A percentile compares a stretch with the other conserved stretches of the same genome.
Conservation (phyloP, 306 rosid species). For the Mimosa pudica region DNA sequence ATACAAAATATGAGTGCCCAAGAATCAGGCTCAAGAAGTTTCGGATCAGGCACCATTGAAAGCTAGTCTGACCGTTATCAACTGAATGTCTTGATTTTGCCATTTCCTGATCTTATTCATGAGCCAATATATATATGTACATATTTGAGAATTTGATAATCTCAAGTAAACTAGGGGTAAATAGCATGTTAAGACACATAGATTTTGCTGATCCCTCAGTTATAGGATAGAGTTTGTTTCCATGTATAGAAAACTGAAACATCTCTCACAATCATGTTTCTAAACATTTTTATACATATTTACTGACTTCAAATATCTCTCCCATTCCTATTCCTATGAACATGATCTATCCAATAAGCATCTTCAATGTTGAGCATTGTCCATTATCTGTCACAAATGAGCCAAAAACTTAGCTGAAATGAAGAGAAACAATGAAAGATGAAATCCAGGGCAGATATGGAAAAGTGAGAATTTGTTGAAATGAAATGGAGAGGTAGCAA, state of each 20-base stretch:
- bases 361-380: background rate
- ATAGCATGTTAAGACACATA: background rate
- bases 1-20: constrained; percentile 24
- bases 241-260: background rate
- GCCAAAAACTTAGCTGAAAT: background rate
- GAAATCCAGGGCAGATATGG: background rate
- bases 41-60: constrained; percentile 30
- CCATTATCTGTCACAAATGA: background rate
- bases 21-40: constrained; percentile 36
- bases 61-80: constrained; percentile 10
- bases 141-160: background rate
- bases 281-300: background rate
- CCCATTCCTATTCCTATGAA: no score
- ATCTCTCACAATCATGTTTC: background rate
- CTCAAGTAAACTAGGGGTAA: constrained; percentile 21
- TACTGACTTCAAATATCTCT: background rate
- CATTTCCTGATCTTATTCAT: constrained; percentile 12
- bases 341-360: background rate
- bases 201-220: background rate
- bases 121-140: background rate
- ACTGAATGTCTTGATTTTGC: constrained; percentile 33
- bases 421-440: background rate
- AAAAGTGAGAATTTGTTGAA: background rate
- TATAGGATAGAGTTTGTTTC: constrained; percentile 1
- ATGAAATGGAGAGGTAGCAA: background rate